Evolutionary conservation across 768 basidiomycete species (phyloP), one percentile per base, ranked within the genome.

Genomic region (Pholiota molesta): DNA sequence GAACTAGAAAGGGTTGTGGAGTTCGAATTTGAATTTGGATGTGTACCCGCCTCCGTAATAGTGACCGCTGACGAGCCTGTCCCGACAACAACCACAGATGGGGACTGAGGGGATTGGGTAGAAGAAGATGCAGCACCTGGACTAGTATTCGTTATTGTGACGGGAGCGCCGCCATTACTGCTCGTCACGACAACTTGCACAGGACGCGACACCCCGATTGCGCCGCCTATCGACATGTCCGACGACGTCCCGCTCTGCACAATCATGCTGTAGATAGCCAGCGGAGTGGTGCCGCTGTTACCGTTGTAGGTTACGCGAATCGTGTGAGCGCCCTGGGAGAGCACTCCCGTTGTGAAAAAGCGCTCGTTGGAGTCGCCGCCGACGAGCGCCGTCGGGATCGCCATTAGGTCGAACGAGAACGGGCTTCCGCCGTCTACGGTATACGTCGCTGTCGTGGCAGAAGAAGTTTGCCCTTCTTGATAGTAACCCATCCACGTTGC

Each of bases 371-470:
- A 51, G 21, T 58, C 57, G 11, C 31, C 47, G 21, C 57, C 57
- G 8, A 44, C 37, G 16, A 19, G 23, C 51, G 37, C 47, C 13
- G 57, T 31, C 19, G 10, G 33, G 13, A 39, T 51, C 23, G 45
- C 57, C 31, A 51, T 51, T 11, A 58, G 16, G 33, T 49, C 37
- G 52, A 60, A 60, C 11, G 35, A 19, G 5, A 60, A 23, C 8
- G 59, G 59, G 19, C 21, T 35, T 4, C 40, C 37, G 5, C 52
- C 52, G 14, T 60, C 59, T 39, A 60, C 29, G 26, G 59, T 52
- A n/a, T 44, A 60, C 5, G 59, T 60, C n/a, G 35, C 59, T 39
- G 59, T 54, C 10, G 59, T 60, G 16, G 59, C 37, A 9, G 52
- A 23, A 44, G 40, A 54, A 4, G 37, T 9, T 39, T 52, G 16